These are phyloP conservation scores for Pilasporangium apinafurcum DNA, from an alignment of 352 stramenopile species.

Conservation along the genomic window DNA sequence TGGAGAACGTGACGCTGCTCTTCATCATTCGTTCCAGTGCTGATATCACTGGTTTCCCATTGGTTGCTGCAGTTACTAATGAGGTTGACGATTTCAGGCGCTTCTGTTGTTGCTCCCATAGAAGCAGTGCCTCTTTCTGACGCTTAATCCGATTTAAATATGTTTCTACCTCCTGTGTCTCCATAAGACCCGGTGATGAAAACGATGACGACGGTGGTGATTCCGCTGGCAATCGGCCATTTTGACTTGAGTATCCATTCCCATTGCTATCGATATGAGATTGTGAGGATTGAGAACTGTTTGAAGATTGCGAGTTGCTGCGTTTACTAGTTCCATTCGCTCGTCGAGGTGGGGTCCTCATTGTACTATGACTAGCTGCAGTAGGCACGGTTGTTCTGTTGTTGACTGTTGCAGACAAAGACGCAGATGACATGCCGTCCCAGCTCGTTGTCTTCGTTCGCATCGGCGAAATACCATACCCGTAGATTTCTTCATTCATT, in stretches of 20 bases:
- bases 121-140: constrained; percentile 35
- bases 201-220: background rate
- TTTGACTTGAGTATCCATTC: no score
- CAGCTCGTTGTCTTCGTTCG: background rate
- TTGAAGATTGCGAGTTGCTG: no score
- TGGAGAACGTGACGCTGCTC: constrained; percentile 3
- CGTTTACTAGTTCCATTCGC: no score
- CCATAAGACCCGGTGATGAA: constrained; percentile 17
- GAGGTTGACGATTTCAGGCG: background rate
- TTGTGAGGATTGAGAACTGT: no score
- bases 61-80: no score
- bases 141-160: constrained; percentile 44
- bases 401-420: no score
- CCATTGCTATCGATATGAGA: no score
- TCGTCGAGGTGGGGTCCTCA: no score
- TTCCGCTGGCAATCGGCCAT: constrained; percentile 4
- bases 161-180: constrained; percentile 43
- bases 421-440: no score
- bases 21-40: constrained; percentile 9
- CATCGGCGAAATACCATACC: constrained; percentile 4
- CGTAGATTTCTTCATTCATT: constrained; percentile 8
- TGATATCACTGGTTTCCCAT: background rate
- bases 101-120: constrained; percentile 30
- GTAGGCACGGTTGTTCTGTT: no score
- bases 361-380: no score